Conservation (phyloP, 306 rosid genomes). For the Geum urbanum region DNA sequence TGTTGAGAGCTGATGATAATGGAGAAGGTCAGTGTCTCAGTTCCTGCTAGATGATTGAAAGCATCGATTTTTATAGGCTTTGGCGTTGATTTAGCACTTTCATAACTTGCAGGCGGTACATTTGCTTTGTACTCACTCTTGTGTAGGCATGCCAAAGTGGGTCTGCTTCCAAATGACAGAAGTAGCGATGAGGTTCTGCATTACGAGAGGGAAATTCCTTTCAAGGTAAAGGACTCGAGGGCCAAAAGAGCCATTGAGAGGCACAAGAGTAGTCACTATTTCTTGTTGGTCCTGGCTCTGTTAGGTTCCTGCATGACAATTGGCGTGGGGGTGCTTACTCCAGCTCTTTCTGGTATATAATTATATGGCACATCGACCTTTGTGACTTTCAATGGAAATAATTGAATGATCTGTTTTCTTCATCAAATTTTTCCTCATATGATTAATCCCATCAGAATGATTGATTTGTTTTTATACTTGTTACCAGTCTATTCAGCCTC, state of each 20-base stretch:
- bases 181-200: conserved; percentile 40
- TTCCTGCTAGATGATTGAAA: not conserved
- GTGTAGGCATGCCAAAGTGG: conserved; percentile 80
- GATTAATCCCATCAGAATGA: not conserved
- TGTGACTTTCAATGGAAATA: too few species aligned
- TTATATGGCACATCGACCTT: conserved; percentile 11
- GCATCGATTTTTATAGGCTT: too few species aligned
- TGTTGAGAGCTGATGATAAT: conserved; percentile 58
- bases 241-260: conserved; percentile 62
- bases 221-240: conserved; percentile 49
- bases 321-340: conserved; percentile 72
- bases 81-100: conserved; percentile 14
- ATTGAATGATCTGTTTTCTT: too few species aligned
- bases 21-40: conserved; percentile 53
- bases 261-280: conserved; percentile 52
- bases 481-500: conserved; percentile 63
- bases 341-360: conserved; percentile 88
- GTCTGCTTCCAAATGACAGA: conserved; percentile 65
- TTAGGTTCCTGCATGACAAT: conserved; percentile 75
- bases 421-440: not conserved
- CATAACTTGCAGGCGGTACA: conserved; percentile 51
- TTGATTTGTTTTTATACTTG: conserved; percentile 18
- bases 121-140: conserved; percentile 74
- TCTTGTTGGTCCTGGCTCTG: conserved; percentile 64
- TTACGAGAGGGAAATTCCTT: conserved; percentile 33